Conservation (phyloP, 305 asterid species). For the Coffea humblotiana region DNA sequence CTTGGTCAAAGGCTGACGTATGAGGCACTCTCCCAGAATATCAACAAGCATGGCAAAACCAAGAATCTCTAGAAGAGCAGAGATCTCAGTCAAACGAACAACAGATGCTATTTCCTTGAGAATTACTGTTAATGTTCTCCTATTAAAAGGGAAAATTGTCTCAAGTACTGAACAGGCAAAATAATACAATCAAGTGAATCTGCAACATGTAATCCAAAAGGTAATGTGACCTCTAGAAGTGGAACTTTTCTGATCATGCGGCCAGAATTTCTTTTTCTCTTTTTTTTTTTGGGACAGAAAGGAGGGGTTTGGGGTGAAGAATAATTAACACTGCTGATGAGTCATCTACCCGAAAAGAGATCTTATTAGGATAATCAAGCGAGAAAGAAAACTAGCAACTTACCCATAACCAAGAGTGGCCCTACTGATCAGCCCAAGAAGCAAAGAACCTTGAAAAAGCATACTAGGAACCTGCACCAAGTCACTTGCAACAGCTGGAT, state of each 20-base stretch:
- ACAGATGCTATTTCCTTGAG: neutral
- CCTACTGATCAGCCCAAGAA: constrained; percentile 90
- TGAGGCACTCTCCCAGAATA: neutral
- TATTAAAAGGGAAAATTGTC: neutral
- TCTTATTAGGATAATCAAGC: neutral
- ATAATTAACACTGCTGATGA: neutral
- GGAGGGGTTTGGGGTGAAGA: neutral
- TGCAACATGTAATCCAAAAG: neutral
- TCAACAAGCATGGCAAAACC: neutral
- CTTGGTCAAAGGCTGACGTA: neutral
- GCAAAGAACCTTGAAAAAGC: constrained; percentile 92
- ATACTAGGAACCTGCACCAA: constrained; percentile 87
- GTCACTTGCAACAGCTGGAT: constrained; percentile 67
- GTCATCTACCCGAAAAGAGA: neutral
- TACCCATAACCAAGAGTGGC: constrained; percentile 74
- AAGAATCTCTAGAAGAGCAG: constrained; percentile 4
- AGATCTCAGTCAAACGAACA: neutral
- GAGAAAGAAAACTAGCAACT: constrained; percentile 21
- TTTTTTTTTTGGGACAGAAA: too few species aligned
- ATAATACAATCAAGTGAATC: neutral
- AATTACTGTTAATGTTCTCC: neutral
- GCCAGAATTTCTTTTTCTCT: neutral
- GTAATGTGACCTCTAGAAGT: neutral
- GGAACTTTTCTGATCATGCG: neutral
- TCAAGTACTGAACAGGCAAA: neutral